Conservation (phyloP, 2,329 filamentous ascomycete genomes). For the Mollisia scopiformis region DNA sequence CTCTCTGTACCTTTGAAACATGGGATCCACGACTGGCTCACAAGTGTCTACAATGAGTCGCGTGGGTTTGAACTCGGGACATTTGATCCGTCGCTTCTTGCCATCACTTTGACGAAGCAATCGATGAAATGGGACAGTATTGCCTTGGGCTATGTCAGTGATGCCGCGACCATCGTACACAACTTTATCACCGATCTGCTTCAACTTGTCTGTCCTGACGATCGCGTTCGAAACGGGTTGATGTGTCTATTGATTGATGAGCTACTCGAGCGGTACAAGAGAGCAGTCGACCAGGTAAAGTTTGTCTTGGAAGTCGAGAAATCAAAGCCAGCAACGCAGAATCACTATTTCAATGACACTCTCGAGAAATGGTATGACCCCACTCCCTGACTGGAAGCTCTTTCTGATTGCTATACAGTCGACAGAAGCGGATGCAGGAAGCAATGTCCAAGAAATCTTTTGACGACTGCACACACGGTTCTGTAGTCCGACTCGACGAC, state of each 20-base stretch:
- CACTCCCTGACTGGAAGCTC: background rate
- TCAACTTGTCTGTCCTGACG: constrained; percentile 37
- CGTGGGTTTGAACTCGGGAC: constrained; percentile 18
- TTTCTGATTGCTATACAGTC: no score
- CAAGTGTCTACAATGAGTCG: constrained; percentile 10
- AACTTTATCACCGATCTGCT: constrained; percentile 41
- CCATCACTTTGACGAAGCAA: constrained; percentile 19
- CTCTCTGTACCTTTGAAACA: background rate
- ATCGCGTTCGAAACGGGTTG: constrained; percentile 46
- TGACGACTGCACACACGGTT: no score
- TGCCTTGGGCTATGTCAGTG: constrained; percentile 51
- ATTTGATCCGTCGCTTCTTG: constrained; percentile 13
- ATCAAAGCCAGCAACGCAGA: constrained; percentile 51
- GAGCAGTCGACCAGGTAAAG: constrained; percentile 49
- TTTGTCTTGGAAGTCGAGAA: constrained; percentile 58
- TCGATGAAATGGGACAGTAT: constrained; percentile 48
- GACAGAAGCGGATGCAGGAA: no score
- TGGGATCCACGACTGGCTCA: constrained; percentile 15
- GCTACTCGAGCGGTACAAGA: constrained; percentile 48
- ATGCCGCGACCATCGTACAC: constrained; percentile 55
- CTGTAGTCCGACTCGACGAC: background rate
- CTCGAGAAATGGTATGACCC: constrained; percentile 16
- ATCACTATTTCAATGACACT: constrained; percentile 53
- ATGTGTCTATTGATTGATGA: constrained; percentile 12
- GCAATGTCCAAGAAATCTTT: no score